Evolutionary conservation across 805 yeast species (phyloP).

Genomic region (Saccharomycopsis malanga): DNA sequence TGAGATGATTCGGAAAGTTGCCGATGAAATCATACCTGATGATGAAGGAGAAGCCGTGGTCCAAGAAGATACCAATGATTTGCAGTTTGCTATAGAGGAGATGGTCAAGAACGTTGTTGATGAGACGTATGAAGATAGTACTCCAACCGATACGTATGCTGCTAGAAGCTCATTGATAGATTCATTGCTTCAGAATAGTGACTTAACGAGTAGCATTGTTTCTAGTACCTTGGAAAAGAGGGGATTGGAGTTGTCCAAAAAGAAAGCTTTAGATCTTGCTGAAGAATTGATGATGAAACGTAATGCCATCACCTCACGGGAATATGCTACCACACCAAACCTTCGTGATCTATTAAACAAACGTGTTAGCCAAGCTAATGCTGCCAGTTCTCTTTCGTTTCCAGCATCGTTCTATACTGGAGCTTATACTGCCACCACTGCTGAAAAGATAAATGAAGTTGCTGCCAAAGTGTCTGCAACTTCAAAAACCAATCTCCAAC

Average conservation of each 20-base stretch:
- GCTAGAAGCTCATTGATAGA: constrained; percentile 1
- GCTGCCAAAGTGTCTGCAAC: not conserved
- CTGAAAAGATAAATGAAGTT: not conserved
- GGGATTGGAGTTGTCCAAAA: not conserved
- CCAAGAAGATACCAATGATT: constrained; percentile 5
- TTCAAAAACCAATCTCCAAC: not conserved
- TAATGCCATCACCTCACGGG: not conserved
- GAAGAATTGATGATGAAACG: constrained; percentile 6
- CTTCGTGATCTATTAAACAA: constrained; percentile 9
- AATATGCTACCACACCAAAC: constrained; percentile 12
- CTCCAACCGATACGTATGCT: not conserved
- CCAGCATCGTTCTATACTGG: not conserved
- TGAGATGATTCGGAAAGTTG: constrained; percentile 20
- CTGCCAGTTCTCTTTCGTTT: constrained; percentile 1
- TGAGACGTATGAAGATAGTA: constrained; percentile 14
- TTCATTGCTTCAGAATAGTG: not conserved
- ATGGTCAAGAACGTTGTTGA: constrained; percentile 22
- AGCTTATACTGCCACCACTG: not conserved
- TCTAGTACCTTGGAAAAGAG: constrained; percentile 4
- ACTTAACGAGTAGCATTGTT: constrained; percentile 1
- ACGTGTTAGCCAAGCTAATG: constrained; percentile 7
- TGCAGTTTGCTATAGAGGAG: constrained; percentile 21
- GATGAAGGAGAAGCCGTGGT: not conserved
- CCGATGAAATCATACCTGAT: constrained; percentile 17
- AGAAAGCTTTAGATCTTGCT: not conserved